Conservation (phyloP, 805 yeast species). For the Hanseniaspora lachancei region DNA sequence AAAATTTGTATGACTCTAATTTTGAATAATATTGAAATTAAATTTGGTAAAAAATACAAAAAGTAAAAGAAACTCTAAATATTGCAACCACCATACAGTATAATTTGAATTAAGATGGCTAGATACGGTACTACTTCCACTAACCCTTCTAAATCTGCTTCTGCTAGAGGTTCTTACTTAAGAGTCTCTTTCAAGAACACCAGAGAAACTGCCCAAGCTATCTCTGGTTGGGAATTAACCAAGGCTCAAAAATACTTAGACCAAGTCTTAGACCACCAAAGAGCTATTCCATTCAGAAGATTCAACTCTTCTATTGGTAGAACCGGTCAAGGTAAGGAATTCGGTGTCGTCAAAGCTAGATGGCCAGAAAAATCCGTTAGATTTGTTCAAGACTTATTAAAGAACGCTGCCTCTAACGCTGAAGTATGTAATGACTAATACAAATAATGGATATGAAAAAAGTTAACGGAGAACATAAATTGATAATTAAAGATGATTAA, state of each 20-base stretch:
- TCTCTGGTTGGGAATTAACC: slow-evolving; percentile 94
- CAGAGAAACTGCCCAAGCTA: slow-evolving; percentile 97
- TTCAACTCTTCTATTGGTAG: slow-evolving; percentile 93
- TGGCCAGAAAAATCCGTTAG: slow-evolving; percentile 99
- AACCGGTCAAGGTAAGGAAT: slow-evolving; percentile 99
- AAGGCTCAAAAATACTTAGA: slow-evolving; percentile 91
- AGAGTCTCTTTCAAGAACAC: slow-evolving; percentile 99
- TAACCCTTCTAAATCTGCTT: slow-evolving; percentile 98
- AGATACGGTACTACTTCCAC: slow-evolving; percentile 99
- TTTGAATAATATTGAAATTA: background rate
- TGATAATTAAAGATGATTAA: slow-evolving; percentile 11
- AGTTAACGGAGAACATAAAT: slow-evolving; percentile 1
- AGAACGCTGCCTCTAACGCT: slow-evolving; percentile 98
- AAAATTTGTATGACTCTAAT: background rate
- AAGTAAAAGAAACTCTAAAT: background rate
- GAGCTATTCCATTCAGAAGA: slow-evolving; percentile 99
- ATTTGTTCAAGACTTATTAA: slow-evolving; percentile 84
- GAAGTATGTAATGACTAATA: slow-evolving; percentile 38
- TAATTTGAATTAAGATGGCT: slow-evolving; percentile 49
- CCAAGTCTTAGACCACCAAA: slow-evolving; percentile 93
- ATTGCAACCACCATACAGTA: slow-evolving; percentile 12
- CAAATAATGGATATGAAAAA: background rate
- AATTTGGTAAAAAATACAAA: no score
- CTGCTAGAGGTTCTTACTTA: slow-evolving; percentile 98
- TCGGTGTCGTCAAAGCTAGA: slow-evolving; percentile 99